phyloP scores from a whole-genome alignment of 139 green algal genomes.

The Auxenochlorella protothecoides region DNA sequence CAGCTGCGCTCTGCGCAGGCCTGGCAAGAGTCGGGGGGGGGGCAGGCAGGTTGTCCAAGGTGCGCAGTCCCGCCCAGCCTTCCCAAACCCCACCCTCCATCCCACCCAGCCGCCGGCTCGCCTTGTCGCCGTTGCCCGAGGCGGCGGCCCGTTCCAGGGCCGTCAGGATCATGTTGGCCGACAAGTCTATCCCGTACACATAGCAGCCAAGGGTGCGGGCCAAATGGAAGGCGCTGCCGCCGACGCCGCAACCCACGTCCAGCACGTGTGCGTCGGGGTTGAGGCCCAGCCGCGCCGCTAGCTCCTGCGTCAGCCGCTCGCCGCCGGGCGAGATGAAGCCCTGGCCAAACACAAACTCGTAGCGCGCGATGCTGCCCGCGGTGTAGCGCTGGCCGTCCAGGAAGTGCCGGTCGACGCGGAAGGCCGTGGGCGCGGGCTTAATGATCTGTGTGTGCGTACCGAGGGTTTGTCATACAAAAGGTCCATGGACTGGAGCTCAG shows the following conservation, averaged over 20 bases:
- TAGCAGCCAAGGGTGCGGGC: slow-evolving; percentile 41
- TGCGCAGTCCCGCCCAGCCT: no score
- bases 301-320: slow-evolving; percentile 20
- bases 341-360: slow-evolving; percentile 66
- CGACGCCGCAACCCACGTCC: slow-evolving; percentile 70
- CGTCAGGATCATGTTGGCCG: slow-evolving; percentile 66
- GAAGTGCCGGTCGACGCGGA: slow-evolving; percentile 43
- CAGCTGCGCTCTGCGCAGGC: no score
- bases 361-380: slow-evolving; percentile 46
- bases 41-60: no score
- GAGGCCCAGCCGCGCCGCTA: slow-evolving; percentile 45
- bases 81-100: no score
- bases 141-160: slow-evolving; percentile 48
- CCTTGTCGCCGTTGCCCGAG: slow-evolving; percentile 19
- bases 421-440: neutral
- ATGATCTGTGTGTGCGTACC: no score
- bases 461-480: no score
- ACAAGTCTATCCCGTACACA: slow-evolving; percentile 76
- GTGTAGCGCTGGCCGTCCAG: slow-evolving; percentile 54
- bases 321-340: slow-evolving; percentile 73
- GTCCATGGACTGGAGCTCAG: no score
- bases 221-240: slow-evolving; percentile 58
- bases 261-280: slow-evolving; percentile 53
- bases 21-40: no score
- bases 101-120: slow-evolving; percentile 1